These are phyloP conservation scores for Paraconiothyrium brasiliense DNA, from an alignment of 2,329 filamentous ascomycete species.

Conservation along the genomic window DNA sequence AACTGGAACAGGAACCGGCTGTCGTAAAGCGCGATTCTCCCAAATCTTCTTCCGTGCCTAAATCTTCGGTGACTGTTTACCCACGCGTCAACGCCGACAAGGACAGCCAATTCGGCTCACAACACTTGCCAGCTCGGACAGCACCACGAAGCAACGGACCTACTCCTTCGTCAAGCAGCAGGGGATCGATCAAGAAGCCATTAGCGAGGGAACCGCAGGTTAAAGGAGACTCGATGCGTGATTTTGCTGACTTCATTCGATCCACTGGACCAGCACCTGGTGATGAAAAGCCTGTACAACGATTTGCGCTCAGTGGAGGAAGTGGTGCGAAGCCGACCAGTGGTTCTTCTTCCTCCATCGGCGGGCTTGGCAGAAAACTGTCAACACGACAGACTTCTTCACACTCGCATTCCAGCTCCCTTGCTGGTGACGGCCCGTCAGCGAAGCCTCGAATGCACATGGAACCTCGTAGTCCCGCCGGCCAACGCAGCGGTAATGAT, in stretches of 20 bases:
- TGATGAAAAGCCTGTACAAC: conserved; percentile 44
- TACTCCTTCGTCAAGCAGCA: conserved; percentile 36
- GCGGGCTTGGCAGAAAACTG: conserved; percentile 37
- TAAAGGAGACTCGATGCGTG: conserved; percentile 74
- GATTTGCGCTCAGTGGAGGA: conserved; percentile 39
- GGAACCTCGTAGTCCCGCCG: conserved; percentile 72
- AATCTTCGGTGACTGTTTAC: conserved; percentile 43
- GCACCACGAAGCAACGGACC: conserved; percentile 35
- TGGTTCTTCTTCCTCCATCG: conserved; percentile 34
- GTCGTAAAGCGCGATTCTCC: conserved; percentile 31
- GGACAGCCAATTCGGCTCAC: conserved; percentile 40
- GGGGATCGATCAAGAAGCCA: conserved; percentile 38
- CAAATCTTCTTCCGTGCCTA: conserved; percentile 23
- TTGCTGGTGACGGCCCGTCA: conserved; percentile 33
- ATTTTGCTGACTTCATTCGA: conserved; percentile 90
- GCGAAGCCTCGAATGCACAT: conserved; percentile 44
- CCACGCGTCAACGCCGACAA: conserved; percentile 42
- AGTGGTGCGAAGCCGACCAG: conserved; percentile 29
- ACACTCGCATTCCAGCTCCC: conserved; percentile 26
- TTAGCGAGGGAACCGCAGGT: conserved; percentile 77
- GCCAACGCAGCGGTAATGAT: conserved; percentile 73
- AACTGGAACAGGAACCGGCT: conserved; percentile 32
- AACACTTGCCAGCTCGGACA: conserved; percentile 35
- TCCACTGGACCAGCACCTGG: conserved; percentile 72
- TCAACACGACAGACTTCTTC: conserved; percentile 33